Conservation (phyloP, 2,329 filamentous ascomycete species). For the Pseudogymnoascus sp. region DNA sequence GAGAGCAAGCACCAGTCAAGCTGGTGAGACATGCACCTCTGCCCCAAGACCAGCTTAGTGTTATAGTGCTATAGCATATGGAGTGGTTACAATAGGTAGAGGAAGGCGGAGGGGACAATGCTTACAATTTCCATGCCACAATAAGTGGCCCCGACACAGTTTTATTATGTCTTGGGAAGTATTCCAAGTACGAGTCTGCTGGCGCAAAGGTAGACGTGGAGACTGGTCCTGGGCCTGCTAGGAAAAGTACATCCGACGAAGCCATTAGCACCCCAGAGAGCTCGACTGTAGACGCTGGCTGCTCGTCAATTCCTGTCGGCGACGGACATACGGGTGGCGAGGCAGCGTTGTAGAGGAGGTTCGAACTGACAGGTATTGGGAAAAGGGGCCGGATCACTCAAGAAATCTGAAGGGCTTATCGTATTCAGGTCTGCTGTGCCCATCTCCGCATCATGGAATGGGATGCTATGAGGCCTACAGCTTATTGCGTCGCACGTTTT, state of each 20-base stretch:
- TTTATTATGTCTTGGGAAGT: conserved; percentile 12
- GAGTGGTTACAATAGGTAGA: too few relatives aligned
- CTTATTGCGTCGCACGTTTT: too few relatives aligned
- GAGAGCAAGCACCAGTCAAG: too few relatives aligned
- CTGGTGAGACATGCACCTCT: too few relatives aligned
- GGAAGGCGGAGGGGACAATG: too few relatives aligned
- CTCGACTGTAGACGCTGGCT: background rate
- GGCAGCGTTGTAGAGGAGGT: conserved; percentile 13
- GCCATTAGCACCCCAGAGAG: background rate
- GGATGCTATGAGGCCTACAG: too few relatives aligned
- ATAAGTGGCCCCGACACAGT: background rate
- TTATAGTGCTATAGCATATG: too few relatives aligned
- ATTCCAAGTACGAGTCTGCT: background rate
- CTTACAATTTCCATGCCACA: too few relatives aligned
- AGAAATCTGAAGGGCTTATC: conserved; percentile 22
- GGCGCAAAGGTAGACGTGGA: background rate
- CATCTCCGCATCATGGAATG: background rate
- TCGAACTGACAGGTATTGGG: conserved; percentile 18
- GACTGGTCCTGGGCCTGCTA: background rate
- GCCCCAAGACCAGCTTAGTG: too few relatives aligned
- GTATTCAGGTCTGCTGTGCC: conserved; percentile 22
- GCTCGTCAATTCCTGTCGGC: background rate
- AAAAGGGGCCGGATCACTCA: conserved; percentile 23
- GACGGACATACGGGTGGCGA: background rate
- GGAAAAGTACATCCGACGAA: background rate